A percentile compares a stretch with the other conserved stretches of the same genome.
These are phyloP conservation scores for Verticillium tricorpus DNA, from an alignment of 2,329 filamentous ascomycete genomes.

Conservation along the genomic window DNA sequence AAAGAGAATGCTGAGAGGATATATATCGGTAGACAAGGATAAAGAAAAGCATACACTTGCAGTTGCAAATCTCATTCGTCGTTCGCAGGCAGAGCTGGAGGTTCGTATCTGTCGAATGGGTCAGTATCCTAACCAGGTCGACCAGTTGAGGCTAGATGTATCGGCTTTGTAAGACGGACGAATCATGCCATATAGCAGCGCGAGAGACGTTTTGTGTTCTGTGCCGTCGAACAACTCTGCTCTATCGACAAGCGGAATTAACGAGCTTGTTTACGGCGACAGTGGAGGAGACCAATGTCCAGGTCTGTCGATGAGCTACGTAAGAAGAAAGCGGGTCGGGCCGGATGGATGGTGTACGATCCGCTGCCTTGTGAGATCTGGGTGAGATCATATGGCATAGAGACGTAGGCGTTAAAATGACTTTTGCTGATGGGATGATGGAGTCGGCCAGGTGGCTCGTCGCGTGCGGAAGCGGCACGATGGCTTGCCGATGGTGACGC, in stretches of 20 bases:
- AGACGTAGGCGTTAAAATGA: background rate
- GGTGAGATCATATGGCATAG: background rate
- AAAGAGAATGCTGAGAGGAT: too few species aligned
- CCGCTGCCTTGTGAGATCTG: background rate
- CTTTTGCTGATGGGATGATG: background rate
- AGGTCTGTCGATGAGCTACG: background rate
- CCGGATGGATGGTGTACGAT: background rate
- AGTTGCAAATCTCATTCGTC: background rate
- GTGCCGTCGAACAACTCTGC: too few species aligned
- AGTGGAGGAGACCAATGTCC: background rate
- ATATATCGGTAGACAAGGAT: background rate
- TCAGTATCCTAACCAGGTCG: background rate
- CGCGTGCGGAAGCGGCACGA: background rate
- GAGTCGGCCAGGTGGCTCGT: background rate
- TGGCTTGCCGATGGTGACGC: background rate
- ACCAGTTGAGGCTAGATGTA: background rate
- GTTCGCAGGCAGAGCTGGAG: background rate
- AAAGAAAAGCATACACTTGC: background rate
- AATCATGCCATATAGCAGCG: too few species aligned
- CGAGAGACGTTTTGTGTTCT: too few species aligned
- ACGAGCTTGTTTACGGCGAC: background rate
- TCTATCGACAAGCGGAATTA: background rate
- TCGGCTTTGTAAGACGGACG: background rate
- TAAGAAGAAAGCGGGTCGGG: background rate
- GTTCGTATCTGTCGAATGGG: background rate